Evolutionary conservation across 306 rosid genomes (phyloP).

Genomic region (Nissolia schottii): DNA sequence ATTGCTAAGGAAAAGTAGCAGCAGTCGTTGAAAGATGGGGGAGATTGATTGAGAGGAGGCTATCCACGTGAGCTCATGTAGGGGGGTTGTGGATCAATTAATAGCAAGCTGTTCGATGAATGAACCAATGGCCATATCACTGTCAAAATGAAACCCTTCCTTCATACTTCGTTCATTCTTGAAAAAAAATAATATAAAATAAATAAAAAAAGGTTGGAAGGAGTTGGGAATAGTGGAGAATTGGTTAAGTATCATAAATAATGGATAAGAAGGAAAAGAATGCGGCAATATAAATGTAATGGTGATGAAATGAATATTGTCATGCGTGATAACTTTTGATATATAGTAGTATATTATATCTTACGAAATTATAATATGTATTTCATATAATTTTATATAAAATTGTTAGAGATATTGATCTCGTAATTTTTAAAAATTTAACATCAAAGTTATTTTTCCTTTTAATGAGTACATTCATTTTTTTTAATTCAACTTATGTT

Average conservation of each 20-base stretch:
- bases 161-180: background rate
- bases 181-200: background rate
- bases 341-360: background rate
- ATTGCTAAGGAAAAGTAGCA: background rate
- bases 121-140: background rate
- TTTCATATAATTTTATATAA: no score
- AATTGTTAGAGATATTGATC: no score
- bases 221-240: slow-evolving; percentile 29
- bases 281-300: background rate
- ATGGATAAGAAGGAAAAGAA: background rate
- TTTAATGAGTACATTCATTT: no score
- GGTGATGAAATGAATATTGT: background rate
- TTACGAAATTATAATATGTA: no score
- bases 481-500: no score
- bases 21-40: background rate
- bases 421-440: no score
- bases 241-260: slow-evolving; percentile 23
- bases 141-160: background rate
- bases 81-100: background rate
- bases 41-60: background rate
- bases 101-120: background rate
- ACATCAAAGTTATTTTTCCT: no score
- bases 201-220: slow-evolving; percentile 30
- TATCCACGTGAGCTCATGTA: background rate
- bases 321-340: background rate